Evolutionary conservation across 2,329 filamentous ascomycete species (phyloP), one percentile per base, ranked within the genome.

Genomic region (Hypoxylon rubiginosum): DNA sequence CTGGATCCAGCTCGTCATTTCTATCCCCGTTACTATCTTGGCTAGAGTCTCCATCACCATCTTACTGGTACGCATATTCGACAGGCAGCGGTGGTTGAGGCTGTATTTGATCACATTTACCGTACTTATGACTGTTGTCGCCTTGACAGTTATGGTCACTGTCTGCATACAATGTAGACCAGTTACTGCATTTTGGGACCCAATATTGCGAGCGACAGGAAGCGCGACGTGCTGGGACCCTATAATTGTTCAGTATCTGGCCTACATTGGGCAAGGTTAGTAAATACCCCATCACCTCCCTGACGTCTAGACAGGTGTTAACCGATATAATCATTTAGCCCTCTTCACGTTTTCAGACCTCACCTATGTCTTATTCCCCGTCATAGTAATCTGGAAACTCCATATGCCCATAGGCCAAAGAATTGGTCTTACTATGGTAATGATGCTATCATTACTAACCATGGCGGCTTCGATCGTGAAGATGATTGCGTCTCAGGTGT

Each of bases 331-430:
- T 3, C n/a, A 41, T n/a, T 41, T 17, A 48, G 45, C 45, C 11
- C 11, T 48, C 3, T 28, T 7, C 17, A 15, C 45, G 11, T 48
- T 48, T 26, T 24, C 45, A 4, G 54, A 57, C 24, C 11, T 57
- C 7, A 57, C 54, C 24, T 57, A 32, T 36, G 54, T 57, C 24
- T 17, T 57, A 7, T 28, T 28, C n/a, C 54, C 54, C 5, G 41
- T 57, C 36, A 48, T 24, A 13, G 36, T 57, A 13, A 57, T 57
- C 13, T 57, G 54, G 54, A n/a, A 21, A 11, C 54, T 57, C 9
- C 46, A 57, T 21, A 57, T 57, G 54, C 43, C 54, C 4, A 41
- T 57, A 17, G n/a, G 43, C 8, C 54, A 28, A 17, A 28, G 28
- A 13, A 34, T 57, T 15, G 41, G 24, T 21, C 54, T 57, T 45